Base-by-base conservation (phyloP, 805 yeast species). In the Kuraishia hungarica region DNA sequence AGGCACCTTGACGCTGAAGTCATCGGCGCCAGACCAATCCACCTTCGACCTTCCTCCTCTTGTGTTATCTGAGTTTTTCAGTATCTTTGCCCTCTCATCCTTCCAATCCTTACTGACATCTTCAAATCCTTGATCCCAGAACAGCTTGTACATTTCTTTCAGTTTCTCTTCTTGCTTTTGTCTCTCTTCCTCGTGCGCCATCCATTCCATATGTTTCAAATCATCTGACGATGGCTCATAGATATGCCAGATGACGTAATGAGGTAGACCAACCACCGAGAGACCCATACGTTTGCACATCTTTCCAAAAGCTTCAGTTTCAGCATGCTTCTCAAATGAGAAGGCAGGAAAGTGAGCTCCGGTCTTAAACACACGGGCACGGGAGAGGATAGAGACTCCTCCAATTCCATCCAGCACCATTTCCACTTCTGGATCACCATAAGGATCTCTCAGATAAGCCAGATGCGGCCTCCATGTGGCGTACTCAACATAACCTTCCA, bases 391-490 rank as follows among this genome's bases (percentile, higher is more conserved):
- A 0, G 97, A 89, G 50, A 93, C 99, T 60, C 98, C 99, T 24
- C 99, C 99, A 62, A 93, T 91, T 54, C 99, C 99, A 70, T 93
- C 98, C 59, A 93, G 75, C 56, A 86, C 92, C 87, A 93, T 86
- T 66, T 90, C 96, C 50, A 86, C 93, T 66, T 89, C 93, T 5
- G 96, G 93, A 70, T 91, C 96, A 23, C 98, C 99, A 64, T 88
- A 85, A 1, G 97, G 97, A 64, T 92, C 97, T 62, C 98, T 78
- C 67, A 93, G 78, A 66, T 94, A 93, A 0, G 98, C 98, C 61
- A 93, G 76, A 72, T 93, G 98, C 1, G 97, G 96, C 71, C 99
- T 80, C 97, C 98, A 93, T 1, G 99, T 93, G 49, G 96, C 96
- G 69, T 90, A 94, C 72, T 93, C 99, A 23, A 90, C 96, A 68